Evolutionary conservation across 2,329 filamentous ascomycete genomes (phyloP).

Genomic region (Talaromyces sp.): DNA sequence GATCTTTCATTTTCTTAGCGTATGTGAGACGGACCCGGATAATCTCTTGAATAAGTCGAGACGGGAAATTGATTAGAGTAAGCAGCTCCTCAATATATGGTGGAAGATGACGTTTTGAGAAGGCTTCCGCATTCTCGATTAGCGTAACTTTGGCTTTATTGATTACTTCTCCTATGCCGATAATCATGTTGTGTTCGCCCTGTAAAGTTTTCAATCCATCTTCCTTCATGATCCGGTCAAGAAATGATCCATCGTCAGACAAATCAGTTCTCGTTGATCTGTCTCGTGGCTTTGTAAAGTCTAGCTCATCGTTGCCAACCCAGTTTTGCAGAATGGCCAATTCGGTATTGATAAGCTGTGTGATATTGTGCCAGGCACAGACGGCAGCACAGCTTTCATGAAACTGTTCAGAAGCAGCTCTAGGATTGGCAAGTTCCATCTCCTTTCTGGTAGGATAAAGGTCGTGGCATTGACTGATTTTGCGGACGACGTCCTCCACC

Average conservation of each 20-base stretch:
- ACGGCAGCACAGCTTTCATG: slow-evolving; percentile 82
- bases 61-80: slow-evolving; percentile 95
- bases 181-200: slow-evolving; percentile 75
- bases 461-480: slow-evolving; percentile 84
- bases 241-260: slow-evolving; percentile 85
- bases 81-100: slow-evolving; percentile 96
- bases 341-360: slow-evolving; percentile 91
- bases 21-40: slow-evolving; percentile 89
- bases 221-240: slow-evolving; percentile 92
- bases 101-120: slow-evolving; percentile 83
- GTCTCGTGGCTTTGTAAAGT: slow-evolving; percentile 75
- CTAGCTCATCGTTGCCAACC: slow-evolving; percentile 94
- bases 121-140: slow-evolving; percentile 79
- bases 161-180: slow-evolving; percentile 79
- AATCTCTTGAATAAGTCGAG: slow-evolving; percentile 91
- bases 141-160: slow-evolving; percentile 89
- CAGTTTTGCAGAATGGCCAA: slow-evolving; percentile 87
- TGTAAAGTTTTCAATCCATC: slow-evolving; percentile 90
- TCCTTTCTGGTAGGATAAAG: slow-evolving; percentile 78
- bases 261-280: slow-evolving; percentile 70
- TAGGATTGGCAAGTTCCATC: slow-evolving; percentile 70
- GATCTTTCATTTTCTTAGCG: slow-evolving; percentile 92
- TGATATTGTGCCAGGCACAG: slow-evolving; percentile 95
- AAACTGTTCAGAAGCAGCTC: slow-evolving; percentile 73
- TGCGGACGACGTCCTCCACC: slow-evolving; percentile 81